Base-by-base conservation (phyloP, 2,329 filamentous ascomycete genomes). In the Ophiostoma novo-ulmi region DNA sequence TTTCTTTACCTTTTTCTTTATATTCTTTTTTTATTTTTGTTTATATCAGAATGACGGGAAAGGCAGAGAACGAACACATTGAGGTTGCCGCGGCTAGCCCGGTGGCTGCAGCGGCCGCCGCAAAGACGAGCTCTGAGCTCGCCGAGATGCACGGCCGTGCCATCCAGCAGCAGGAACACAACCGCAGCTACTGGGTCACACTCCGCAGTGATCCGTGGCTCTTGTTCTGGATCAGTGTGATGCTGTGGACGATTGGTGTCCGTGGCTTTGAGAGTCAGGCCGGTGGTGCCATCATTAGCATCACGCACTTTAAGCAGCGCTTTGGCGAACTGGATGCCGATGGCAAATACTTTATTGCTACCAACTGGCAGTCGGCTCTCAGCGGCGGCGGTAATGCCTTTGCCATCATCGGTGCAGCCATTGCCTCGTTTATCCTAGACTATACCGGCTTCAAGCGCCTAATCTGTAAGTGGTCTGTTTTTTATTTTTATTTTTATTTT, bases 221-320 rank as follows among this genome's bases (percentile, higher is more conserved):
- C n/a, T 38, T 72, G 7, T 68, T 70, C 31, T 70, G 65, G 65
- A 70, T 72, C n/a, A 68, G 68, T 8, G 71, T 70, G 13, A 69
- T 72, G 71, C 65, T 72, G 13, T 72, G 71, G 71, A 64, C 71
- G 31, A 39, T 72, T 69, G 39, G 38, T n/a, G 68, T 72, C 55
- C 71, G 71, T 35, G 71, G 71, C 13, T 72, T 72, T 10, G 71
- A 72, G 41, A 65, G 8, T 65, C 68, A 80, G 69, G 79, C 79
- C n/a, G 74, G 76, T 8, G 79, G 79, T 17, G 78, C 76, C 41
- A 77, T 81, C 13, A 76, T 81, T 39, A 78, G 79, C 38, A 81
- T 82, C 26, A 78, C 79, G 5, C 72, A 80, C 70, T 82, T 81
- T 71, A 76, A 80, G 66, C 76, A 80, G 69, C 80, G 81, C 70